A percentile compares a stretch with the other conserved stretches of the same genome.
Conservation (phyloP, 805 yeast species). For the Yarrowia sp. region DNA sequence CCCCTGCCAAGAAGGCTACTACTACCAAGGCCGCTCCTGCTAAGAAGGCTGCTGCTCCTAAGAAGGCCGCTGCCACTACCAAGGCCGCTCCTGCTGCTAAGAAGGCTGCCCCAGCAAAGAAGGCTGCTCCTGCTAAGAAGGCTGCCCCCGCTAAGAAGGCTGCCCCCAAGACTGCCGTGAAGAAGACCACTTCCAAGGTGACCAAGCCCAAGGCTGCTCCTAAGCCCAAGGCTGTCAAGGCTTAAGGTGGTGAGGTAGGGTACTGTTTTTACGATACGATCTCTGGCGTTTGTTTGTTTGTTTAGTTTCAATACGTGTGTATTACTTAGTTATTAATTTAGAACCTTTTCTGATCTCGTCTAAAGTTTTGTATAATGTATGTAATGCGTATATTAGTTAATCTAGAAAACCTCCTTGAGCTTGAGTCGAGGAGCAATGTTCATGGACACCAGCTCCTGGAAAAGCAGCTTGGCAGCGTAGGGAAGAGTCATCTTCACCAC, state of each 20-base stretch:
- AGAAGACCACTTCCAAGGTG: constrained; percentile 47
- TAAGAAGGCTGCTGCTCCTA: constrained; percentile 43
- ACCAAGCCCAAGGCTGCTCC: constrained; percentile 45
- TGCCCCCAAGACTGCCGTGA: constrained; percentile 43
- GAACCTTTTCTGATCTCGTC: constrained; percentile 11
- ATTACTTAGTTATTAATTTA: constrained; percentile 33
- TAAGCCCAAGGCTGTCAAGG: constrained; percentile 45
- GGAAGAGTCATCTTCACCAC: constrained; percentile 96
- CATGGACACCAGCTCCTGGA: constrained; percentile 98
- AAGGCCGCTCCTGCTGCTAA: constrained; percentile 46
- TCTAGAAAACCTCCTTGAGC: constrained; percentile 80
- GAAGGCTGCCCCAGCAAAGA: constrained; percentile 45
- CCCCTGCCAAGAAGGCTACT: constrained; percentile 23
- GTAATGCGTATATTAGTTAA: constrained; percentile 23
- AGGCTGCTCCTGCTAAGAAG: constrained; percentile 48
- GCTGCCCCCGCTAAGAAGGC: constrained; percentile 46
- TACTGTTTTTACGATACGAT: constrained; percentile 25
- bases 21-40: neutral
- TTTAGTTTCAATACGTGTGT: constrained; percentile 38
- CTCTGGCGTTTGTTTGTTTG: constrained; percentile 33
- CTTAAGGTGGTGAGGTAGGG: constrained; percentile 39
- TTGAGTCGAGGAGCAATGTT: constrained; percentile 96
- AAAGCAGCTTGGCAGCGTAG: constrained; percentile 95
- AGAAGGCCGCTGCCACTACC: constrained; percentile 43
- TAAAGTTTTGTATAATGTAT: neutral